Percentiles rank a stretch among this genome's conserved stretches.
These are phyloP conservation scores for Plantago lanceolata DNA, from an alignment of 305 asterid species.

Conservation along the genomic window DNA sequence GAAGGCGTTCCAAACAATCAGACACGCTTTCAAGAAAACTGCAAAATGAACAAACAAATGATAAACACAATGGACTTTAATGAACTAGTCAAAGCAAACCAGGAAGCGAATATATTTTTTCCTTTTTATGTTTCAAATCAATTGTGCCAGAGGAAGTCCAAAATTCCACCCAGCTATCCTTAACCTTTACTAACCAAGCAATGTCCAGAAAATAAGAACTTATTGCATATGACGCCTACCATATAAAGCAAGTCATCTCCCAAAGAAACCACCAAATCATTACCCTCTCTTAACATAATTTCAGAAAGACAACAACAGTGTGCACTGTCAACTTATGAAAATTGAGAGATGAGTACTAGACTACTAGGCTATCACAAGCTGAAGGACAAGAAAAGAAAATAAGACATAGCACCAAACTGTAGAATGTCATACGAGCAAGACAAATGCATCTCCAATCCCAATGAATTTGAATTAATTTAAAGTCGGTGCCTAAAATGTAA, in stretches of 20 bases:
- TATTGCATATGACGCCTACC: background rate
- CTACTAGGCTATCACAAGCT: background rate
- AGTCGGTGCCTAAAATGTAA: background rate
- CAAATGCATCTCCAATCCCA: too few species aligned
- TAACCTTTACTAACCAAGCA: background rate
- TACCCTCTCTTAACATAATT: background rate
- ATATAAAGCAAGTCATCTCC: background rate
- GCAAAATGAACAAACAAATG: constrained; percentile 24
- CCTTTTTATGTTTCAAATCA: too few species aligned
- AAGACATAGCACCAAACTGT: background rate
- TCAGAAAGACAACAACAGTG: background rate
- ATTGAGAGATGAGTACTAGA: background rate
- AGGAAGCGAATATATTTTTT: background rate
- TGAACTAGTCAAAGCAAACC: background rate
- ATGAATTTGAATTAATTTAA: background rate
- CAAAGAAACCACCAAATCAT: background rate
- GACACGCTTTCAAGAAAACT: constrained; percentile 68
- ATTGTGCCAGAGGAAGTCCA: background rate
- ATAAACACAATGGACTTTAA: background rate
- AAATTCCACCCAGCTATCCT: background rate
- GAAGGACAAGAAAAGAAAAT: background rate
- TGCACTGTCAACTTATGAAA: background rate
- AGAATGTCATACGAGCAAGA: too few species aligned
- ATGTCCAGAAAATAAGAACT: background rate
- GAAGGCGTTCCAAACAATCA: constrained; percentile 54